These are phyloP conservation scores for Raphanus raphanistrum DNA, from an alignment of 345 rosid species.

Conservation along the genomic window DNA sequence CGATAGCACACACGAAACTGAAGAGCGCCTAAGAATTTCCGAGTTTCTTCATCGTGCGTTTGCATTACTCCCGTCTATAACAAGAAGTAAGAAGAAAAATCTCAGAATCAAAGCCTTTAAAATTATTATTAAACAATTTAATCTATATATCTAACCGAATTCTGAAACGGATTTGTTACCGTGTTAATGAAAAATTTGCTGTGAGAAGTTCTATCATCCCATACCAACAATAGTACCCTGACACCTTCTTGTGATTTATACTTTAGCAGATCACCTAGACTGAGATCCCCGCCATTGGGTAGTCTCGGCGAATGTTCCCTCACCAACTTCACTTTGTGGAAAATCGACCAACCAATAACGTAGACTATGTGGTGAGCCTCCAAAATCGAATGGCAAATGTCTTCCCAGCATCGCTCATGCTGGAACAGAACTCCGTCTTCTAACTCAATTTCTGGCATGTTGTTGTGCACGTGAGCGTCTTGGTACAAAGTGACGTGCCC, in stretches of 20 bases:
- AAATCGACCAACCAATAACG: slow-evolving; percentile 84
- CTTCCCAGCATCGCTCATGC: slow-evolving; percentile 85
- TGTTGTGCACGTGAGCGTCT: slow-evolving; percentile 72
- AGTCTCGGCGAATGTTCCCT: slow-evolving; percentile 61
- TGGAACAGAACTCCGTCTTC: slow-evolving; percentile 50
- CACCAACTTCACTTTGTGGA: slow-evolving; percentile 63
- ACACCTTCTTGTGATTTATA: slow-evolving; percentile 91
- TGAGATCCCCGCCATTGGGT: slow-evolving; percentile 65
- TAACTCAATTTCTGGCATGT: slow-evolving; percentile 55
- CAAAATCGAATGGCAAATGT: slow-evolving; percentile 73
- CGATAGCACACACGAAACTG: slow-evolving; percentile 62
- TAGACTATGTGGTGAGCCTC: slow-evolving; percentile 92
- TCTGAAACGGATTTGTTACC: slow-evolving; percentile 38
- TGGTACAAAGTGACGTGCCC: slow-evolving; percentile 68
- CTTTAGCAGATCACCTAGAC: slow-evolving; percentile 70
- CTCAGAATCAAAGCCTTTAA: background rate
- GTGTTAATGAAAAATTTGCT: slow-evolving; percentile 68
- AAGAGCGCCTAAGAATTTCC: slow-evolving; percentile 68
- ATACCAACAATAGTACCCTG: slow-evolving; percentile 71
- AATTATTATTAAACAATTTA: background rate
- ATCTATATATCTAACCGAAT: background rate
- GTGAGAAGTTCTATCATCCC: slow-evolving; percentile 97
- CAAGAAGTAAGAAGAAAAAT: background rate
- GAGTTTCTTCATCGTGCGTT: slow-evolving; percentile 77
- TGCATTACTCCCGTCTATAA: slow-evolving; percentile 71